phyloP scores from a whole-genome alignment of 495 filamentous ascomycete genomes.

The Neurospora sp. region DNA sequence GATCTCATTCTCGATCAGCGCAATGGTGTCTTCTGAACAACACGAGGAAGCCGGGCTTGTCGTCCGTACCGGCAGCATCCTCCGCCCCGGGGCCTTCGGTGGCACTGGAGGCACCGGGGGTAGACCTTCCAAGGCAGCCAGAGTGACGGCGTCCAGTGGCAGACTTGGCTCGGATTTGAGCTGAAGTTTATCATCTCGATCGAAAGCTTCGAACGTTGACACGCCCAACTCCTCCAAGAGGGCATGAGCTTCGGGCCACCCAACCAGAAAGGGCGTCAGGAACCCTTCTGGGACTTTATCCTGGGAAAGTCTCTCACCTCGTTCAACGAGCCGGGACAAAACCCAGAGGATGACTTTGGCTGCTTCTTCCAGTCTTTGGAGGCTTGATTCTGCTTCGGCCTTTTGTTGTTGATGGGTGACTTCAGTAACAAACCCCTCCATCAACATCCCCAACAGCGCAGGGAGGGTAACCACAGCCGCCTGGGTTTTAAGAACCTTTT shows the following conservation, averaged over 20 bases:
- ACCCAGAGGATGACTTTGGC: background rate
- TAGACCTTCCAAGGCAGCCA: background rate
- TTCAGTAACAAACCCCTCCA: background rate
- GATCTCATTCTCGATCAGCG: background rate
- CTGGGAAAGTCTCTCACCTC: background rate
- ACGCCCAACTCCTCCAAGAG: background rate
- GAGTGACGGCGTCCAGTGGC: background rate
- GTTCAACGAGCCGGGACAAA: background rate
- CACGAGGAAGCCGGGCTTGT: background rate
- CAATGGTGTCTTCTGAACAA: background rate
- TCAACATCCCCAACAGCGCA: background rate
- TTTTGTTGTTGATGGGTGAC: background rate
- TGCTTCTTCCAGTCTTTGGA: background rate
- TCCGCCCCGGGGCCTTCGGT: background rate
- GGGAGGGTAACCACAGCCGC: background rate
- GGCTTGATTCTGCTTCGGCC: background rate
- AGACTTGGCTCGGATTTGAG: background rate
- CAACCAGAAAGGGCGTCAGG: slow-evolving; percentile 1
- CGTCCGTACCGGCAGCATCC: background rate
- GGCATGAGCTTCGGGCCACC: background rate
- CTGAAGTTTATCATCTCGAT: background rate
- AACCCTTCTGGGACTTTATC: background rate
- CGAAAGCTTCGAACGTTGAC: background rate
- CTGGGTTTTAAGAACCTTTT: background rate
- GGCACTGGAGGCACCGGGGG: background rate